Base-by-base conservation (phyloP, 2,329 filamentous ascomycete species). In the Trichoderma simmonsii region DNA sequence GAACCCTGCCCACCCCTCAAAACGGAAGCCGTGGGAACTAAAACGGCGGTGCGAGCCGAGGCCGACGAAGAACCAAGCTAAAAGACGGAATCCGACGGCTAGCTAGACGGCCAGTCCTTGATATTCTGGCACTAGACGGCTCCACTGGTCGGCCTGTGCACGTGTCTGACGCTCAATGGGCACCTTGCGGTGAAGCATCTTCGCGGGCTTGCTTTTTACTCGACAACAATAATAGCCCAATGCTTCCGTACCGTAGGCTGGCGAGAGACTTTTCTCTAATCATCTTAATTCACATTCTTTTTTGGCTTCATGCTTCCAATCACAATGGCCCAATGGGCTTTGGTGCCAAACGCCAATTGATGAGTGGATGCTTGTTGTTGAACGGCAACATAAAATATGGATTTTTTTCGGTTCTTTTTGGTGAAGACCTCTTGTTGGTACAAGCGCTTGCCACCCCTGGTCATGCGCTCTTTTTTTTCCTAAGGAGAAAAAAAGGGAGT, bases 11-110 rank as follows among this genome's bases (percentile, higher is more conserved):
- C 73, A 73, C 73, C 73, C 76, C 75, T 73, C 74, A 56, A 48
- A 65, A 67, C 34, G 62, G 69, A 63, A 72, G 59, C 57, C 11
- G 64, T 68, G 73, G 51, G 72, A 73, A 73, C 77, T 77, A 76
- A 77, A 77, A 76, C 78, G 78, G 78, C 80, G 80, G 78, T 79
- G 80, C 80, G 80, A 81, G 78, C 80, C 80, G 80, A 80, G 76
- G 77, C 77, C 78, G 80, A 78, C 77, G 76, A 77, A 72, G 75
- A 78, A 76, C 74, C 73, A 79, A 76, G 75, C 78, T 79, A 79
- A 78, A 76, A 76, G 30, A 60, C 75, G 73, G 77, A 75, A 73
- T 75, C 77, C 76, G 77, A 76, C 74, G 76, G 76, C 73, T 76
- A 76, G 76, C 77, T 77, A 74, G 69, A 59, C 43, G 43, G 71